Evolutionary conservation across 139 green algal genomes (phyloP).

Genomic region (Chlamydomonas sp.): DNA sequence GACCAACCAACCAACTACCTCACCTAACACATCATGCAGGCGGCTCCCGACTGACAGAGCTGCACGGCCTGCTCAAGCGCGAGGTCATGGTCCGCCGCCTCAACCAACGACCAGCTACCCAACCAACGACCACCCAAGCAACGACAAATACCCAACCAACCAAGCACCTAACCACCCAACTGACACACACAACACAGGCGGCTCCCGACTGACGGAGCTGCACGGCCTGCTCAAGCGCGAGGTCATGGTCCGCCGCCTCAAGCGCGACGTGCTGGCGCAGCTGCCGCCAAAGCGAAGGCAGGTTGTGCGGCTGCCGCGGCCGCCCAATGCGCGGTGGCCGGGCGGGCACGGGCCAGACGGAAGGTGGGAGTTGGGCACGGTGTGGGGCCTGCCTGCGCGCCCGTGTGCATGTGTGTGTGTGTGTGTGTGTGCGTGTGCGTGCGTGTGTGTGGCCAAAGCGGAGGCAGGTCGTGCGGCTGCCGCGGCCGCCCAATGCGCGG

Average conservation of each 20-base stretch:
- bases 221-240: constrained; percentile 75
- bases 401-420: too few relatives aligned
- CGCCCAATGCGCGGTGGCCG: constrained; percentile 21
- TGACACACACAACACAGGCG: constrained; percentile 34
- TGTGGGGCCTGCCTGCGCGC: too few relatives aligned
- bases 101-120: constrained; percentile 87
- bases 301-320: constrained; percentile 49
- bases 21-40: too few relatives aligned
- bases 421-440: too few relatives aligned
- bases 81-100: constrained; percentile 85
- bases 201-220: constrained; percentile 68
- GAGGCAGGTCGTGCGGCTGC: too few relatives aligned
- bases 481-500: too few relatives aligned
- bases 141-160: constrained; percentile 64
- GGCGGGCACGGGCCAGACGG: too few relatives aligned
- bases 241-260: constrained; percentile 87
- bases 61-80: constrained; percentile 77
- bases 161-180: background rate
- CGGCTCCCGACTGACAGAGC: constrained; percentile 61
- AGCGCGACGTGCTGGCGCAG: constrained; percentile 79
- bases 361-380: too few relatives aligned
- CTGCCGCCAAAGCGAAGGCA: constrained; percentile 86
- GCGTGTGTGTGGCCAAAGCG: too few relatives aligned
- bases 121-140: constrained; percentile 81
- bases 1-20: too few relatives aligned